These are phyloP conservation scores for Solanum gracilifrons DNA, from an alignment of 257 asterid genomes.

Conservation along the genomic window DNA sequence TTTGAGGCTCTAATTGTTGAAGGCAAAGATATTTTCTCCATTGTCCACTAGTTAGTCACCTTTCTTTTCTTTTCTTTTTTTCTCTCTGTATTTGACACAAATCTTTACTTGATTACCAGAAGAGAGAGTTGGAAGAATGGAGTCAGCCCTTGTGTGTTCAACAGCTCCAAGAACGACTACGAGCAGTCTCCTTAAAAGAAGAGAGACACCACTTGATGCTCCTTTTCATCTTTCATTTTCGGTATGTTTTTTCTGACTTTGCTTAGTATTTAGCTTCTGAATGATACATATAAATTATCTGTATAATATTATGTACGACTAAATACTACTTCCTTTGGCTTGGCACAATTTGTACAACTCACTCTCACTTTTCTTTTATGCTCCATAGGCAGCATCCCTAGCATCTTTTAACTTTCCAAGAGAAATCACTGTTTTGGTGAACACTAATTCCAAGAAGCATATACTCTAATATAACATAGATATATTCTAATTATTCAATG, in stretches of 20 bases:
- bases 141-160: slow-evolving; percentile 20
- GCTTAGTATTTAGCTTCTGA: background rate
- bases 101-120: background rate
- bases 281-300: background rate
- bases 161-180: slow-evolving; percentile 20
- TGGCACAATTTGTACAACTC: background rate
- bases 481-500: background rate
- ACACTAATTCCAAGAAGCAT: background rate
- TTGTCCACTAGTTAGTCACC: background rate
- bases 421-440: background rate
- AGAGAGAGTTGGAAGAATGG: slow-evolving; percentile 1
- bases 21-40: slow-evolving; percentile 15
- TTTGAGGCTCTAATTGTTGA: slow-evolving; percentile 19
- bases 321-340: too few species aligned
- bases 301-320: background rate
- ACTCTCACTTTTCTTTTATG: background rate
- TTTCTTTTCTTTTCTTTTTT: background rate
- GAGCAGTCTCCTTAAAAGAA: background rate
- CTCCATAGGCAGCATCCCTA: background rate
- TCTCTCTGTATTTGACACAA: background rate
- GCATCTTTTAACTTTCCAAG: background rate
- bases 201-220: background rate
- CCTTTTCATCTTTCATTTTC: slow-evolving; percentile 14
- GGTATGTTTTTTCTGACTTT: slow-evolving; percentile 21
- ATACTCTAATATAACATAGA: background rate